Evolutionary conservation across 305 asterid genomes (phyloP).

Genomic region (Fraxinus albicans): DNA sequence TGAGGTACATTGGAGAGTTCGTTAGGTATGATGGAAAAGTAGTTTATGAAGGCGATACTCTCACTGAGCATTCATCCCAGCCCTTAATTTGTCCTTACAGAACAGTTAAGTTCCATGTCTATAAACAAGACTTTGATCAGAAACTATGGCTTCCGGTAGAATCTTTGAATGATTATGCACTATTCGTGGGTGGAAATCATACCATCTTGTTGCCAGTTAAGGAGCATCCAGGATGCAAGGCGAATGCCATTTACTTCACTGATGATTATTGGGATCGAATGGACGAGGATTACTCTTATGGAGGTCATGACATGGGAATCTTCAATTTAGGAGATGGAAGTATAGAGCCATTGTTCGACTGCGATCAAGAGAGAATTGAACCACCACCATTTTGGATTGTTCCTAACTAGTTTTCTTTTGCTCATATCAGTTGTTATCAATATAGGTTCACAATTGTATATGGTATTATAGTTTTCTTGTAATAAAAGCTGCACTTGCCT

Average conservation of each 20-base stretch:
- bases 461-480: background rate
- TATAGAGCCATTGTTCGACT: background rate
- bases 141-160: slow-evolving; percentile 25
- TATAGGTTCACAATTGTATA: background rate
- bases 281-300: slow-evolving; percentile 31
- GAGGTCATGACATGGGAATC: slow-evolving; percentile 43
- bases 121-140: background rate
- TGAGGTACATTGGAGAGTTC: slow-evolving; percentile 33
- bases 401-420: background rate
- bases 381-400: slow-evolving; percentile 33
- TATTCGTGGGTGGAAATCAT: slow-evolving; percentile 42
- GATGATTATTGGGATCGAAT: slow-evolving; percentile 38
- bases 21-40: slow-evolving; percentile 32
- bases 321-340: slow-evolving; percentile 23
- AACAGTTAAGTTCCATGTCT: slow-evolving; percentile 30
- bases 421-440: background rate
- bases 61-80: slow-evolving; percentile 1
- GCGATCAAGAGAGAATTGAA: background rate
- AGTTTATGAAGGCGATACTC: slow-evolving; percentile 28
- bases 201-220: slow-evolving; percentile 6
- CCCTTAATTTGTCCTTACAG: slow-evolving; percentile 24
- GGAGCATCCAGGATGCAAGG: background rate
- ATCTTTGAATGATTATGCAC: slow-evolving; percentile 5
- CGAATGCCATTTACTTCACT: slow-evolving; percentile 33
- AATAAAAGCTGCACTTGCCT: background rate